A percentile compares a stretch with the other conserved stretches of the same genome.
Conservation (phyloP, 805 yeast species). For the Nakazawaea laoshanensis region DNA sequence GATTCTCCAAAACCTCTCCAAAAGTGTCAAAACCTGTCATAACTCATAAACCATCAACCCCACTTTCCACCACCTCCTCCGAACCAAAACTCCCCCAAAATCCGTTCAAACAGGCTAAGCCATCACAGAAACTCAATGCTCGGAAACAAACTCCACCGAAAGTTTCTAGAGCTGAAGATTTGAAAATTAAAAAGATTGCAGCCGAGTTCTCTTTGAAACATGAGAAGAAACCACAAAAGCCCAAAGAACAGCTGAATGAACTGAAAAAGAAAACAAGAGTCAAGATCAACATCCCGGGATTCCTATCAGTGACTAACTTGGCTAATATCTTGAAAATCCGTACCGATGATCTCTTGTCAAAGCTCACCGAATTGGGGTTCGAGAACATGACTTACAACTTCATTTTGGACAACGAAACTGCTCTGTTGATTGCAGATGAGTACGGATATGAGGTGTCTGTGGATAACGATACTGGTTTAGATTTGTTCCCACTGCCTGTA, state of each 20-base stretch:
- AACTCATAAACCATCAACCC: too few relatives aligned
- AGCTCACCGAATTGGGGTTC: slow-evolving; percentile 65
- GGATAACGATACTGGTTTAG: slow-evolving; percentile 51
- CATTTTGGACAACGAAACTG: slow-evolving; percentile 80
- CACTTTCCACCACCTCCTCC: too few relatives aligned
- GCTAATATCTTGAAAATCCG: slow-evolving; percentile 65
- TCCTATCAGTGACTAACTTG: slow-evolving; percentile 69
- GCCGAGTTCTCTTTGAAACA: slow-evolving; percentile 5
- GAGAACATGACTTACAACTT: slow-evolving; percentile 63
- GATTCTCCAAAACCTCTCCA: too few relatives aligned
- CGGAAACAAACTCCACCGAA: background rate
- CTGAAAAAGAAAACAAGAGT: slow-evolving; percentile 5
- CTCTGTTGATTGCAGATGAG: slow-evolving; percentile 82
- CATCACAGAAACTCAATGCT: too few relatives aligned
- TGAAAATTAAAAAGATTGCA: slow-evolving; percentile 4
- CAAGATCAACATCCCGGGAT: slow-evolving; percentile 52
- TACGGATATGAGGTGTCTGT: slow-evolving; percentile 60
- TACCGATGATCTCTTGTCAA: slow-evolving; percentile 47
- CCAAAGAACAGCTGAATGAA: background rate
- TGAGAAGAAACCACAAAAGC: background rate
- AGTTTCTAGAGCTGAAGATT: background rate
- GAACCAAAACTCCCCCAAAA: too few relatives aligned
- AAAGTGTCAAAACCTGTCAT: too few relatives aligned
- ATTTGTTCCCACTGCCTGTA: slow-evolving; percentile 48
- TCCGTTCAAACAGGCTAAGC: too few relatives aligned